Percentiles rank a stretch among this genome's conserved stretches.
Evolutionary conservation across 2,329 filamentous ascomycete genomes (phyloP).

Genomic region (Biscogniauxia sp.): DNA sequence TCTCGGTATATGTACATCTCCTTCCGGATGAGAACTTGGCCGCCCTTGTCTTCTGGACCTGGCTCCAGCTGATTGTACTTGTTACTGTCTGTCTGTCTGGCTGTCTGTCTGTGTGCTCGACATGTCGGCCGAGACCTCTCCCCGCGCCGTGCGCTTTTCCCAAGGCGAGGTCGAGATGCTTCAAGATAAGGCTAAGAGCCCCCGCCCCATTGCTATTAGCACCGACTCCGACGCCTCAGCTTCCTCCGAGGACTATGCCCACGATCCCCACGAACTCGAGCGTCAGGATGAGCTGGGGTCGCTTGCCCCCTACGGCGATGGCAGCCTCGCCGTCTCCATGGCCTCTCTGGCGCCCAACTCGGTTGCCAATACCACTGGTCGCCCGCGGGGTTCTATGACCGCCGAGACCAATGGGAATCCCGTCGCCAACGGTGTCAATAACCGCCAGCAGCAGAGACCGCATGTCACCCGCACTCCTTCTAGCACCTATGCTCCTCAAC

Average conservation of each 20-base stretch:
- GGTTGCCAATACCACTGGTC: constrained; percentile 39
- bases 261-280: constrained; percentile 47
- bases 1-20: background rate
- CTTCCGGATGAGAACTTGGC: constrained; percentile 4
- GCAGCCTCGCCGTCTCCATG: constrained; percentile 40
- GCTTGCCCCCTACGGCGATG: constrained; percentile 44
- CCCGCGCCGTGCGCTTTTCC: constrained; percentile 57
- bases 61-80: constrained; percentile 21
- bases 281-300: constrained; percentile 48
- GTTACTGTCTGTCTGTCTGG: constrained; percentile 1
- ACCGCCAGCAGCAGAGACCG: constrained; percentile 63
- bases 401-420: constrained; percentile 27
- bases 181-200: constrained; percentile 42
- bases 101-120: constrained; percentile 6
- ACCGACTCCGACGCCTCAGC: constrained; percentile 49
- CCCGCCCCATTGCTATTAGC: constrained; percentile 36
- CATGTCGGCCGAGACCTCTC: constrained; percentile 46
- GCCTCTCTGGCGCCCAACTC: constrained; percentile 42
- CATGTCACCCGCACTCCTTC: constrained; percentile 72
- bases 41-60: constrained; percentile 18
- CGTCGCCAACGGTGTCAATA: constrained; percentile 32
- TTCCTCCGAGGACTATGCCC: constrained; percentile 44
- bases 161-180: constrained; percentile 45
- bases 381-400: constrained; percentile 38
- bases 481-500: constrained; percentile 71